These are phyloP conservation scores for Tricholoma saponaceum DNA, from an alignment of 768 basidiomycete species.

Conservation along the genomic window DNA sequence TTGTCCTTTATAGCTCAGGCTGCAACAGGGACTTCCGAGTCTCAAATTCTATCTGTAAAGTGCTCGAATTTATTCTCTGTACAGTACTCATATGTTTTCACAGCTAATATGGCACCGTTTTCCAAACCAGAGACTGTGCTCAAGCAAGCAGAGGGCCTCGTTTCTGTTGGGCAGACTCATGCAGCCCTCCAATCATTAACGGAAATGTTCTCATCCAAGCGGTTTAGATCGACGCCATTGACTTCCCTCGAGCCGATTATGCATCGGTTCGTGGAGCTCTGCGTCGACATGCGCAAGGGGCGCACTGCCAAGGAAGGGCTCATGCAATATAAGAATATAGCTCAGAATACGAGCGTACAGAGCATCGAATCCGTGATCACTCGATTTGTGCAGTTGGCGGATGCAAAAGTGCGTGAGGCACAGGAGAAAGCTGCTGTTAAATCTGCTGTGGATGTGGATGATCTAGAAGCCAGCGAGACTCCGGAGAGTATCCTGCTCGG, in stretches of 20 bases:
- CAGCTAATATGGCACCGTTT: constrained; percentile 74
- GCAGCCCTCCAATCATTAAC: constrained; percentile 88
- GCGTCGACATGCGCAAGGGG: constrained; percentile 92
- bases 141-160: constrained; percentile 91
- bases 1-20: not conserved
- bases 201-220: constrained; percentile 91
- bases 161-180: constrained; percentile 87
- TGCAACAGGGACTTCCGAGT: constrained; percentile 5
- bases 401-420: constrained; percentile 79
- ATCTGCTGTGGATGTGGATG: constrained; percentile 80
- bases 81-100: not conserved
- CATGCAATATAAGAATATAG: constrained; percentile 97
- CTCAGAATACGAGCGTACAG: constrained; percentile 86
- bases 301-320: constrained; percentile 92
- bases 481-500: constrained; percentile 89
- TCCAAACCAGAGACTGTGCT: constrained; percentile 87
- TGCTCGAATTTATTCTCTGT: not conserved
- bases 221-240: constrained; percentile 89
- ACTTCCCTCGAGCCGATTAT: constrained; percentile 92
- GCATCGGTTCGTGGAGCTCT: constrained; percentile 92
- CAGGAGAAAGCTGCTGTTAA: constrained; percentile 83
- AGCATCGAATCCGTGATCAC: constrained; percentile 92
- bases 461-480: constrained; percentile 93
- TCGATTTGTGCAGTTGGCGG: constrained; percentile 76
- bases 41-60: constrained; percentile 3